Base-by-base conservation (phyloP, 2,329 filamentous ascomycete genomes). In the Fusarium secorum region DNA sequence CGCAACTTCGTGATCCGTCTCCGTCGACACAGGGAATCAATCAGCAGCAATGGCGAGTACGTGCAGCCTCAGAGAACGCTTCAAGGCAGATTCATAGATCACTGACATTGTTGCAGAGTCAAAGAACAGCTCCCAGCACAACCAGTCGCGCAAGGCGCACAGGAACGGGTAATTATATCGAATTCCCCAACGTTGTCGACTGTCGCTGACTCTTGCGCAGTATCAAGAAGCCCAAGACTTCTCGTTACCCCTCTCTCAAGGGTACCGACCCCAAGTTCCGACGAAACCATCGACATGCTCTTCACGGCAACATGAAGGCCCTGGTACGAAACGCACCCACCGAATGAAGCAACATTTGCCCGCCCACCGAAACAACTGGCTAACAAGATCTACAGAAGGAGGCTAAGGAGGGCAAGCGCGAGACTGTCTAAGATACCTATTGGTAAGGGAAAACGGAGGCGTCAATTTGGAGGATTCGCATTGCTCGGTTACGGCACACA, bases 201-300 rank as follows among this genome's bases (percentile, higher is more conserved):
- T 22, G 33, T 63, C 45, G 24, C 68, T 78, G 44, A 79, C 74
- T 38, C 41, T 32, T n/a, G 53, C 32, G 45, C 83, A 98, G 95
- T 88, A 99, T 99, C 91, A 98, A 98, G 93, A 98, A 98, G 93
- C 96, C 96, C 77, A 98, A 97, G 91, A 98, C 96, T 83, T 91
- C 95, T 86, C 91, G 96, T 89, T 99, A 99, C 89, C 96, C 96
- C 77, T 98, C 95, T 79, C 92, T 99, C 82, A 98, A 98, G 85
- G 96, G 96, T 81, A 96, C 94, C 85, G 96, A 99, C 88, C 95
- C 96, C 84, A 99, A 99, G 91, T 99, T 99, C 90, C 92, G 96
- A 86, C 92, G 96, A 87, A 99, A 99, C 90, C 96, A 99, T 89
- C 94, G 94, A 89, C 95, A 99, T 90, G 96, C 96, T 85, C 94